Percentiles rank a stretch among this genome's conserved stretches.
Conservation (phyloP, 768 basidiomycete genomes). For the Arthromyces matolae region DNA sequence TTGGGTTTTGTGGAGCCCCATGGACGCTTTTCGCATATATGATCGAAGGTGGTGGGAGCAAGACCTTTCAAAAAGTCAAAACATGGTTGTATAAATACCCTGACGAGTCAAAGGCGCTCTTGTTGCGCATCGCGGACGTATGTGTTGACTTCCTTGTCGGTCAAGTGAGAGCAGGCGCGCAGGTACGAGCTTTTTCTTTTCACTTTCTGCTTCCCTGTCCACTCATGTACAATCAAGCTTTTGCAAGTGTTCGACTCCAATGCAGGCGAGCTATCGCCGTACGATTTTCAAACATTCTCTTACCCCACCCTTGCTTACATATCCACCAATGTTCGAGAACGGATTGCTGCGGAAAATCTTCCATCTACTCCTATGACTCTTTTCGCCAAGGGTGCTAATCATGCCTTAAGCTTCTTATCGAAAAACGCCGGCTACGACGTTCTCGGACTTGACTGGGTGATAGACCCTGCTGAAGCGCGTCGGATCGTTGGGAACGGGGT, state of each 20-base stretch:
- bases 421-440: conserved; percentile 76
- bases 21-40: conserved; percentile 99
- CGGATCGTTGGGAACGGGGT: conserved; percentile 56
- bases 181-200: conserved; percentile 51
- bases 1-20: conserved; percentile 96
- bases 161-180: conserved; percentile 93
- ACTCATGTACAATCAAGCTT: conserved; percentile 48
- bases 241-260: conserved; percentile 97
- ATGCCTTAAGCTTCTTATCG: conserved; percentile 58
- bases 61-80: conserved; percentile 88
- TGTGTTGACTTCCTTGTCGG: conserved; percentile 89
- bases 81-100: conserved; percentile 93
- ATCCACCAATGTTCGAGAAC: conserved; percentile 58
- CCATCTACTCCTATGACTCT: conserved; percentile 77
- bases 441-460: conserved; percentile 89
- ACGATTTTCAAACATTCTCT: conserved; percentile 83
- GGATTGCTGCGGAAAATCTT: conserved; percentile 50
- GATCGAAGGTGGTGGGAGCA: conserved; percentile 94
- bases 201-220: not conserved
- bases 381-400: conserved; percentile 93
- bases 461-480: conserved; percentile 72
- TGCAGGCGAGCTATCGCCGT: conserved; percentile 87
- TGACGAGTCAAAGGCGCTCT: conserved; percentile 71
- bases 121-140: conserved; percentile 80
- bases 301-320: conserved; percentile 77